Evolutionary conservation across 208 protist species (phyloP).

Genomic region (Crithidia mellificae): DNA sequence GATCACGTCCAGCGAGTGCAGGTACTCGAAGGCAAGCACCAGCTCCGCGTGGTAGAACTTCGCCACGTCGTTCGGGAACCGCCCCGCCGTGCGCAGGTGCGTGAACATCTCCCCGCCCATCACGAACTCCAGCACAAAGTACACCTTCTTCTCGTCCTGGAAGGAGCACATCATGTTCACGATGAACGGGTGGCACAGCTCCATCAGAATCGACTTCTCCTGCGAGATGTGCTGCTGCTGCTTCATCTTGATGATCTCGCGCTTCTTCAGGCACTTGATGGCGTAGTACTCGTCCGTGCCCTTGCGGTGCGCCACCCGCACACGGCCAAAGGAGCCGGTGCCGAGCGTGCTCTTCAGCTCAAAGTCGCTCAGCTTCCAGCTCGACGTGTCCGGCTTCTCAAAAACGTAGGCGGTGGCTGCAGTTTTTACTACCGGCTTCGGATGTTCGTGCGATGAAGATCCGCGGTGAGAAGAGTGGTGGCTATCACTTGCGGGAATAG

Average conservation of each 20-base stretch:
- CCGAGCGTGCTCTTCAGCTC: slow-evolving; percentile 89
- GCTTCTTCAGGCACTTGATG: slow-evolving; percentile 91
- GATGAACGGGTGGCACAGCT: slow-evolving; percentile 93
- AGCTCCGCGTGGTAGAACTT: slow-evolving; percentile 94
- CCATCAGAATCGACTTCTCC: slow-evolving; percentile 91
- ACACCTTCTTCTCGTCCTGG: slow-evolving; percentile 92
- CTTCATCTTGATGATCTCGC: slow-evolving; percentile 87
- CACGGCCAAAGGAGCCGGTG: slow-evolving; percentile 92
- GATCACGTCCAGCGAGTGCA: slow-evolving; percentile 91
- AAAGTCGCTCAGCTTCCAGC: slow-evolving; percentile 79
- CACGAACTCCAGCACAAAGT: slow-evolving; percentile 94
- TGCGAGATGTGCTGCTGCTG: slow-evolving; percentile 85
- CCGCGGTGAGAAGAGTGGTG: background rate
- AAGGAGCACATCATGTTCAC: slow-evolving; percentile 95
- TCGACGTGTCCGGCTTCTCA: slow-evolving; percentile 71
- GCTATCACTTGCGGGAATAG: background rate
- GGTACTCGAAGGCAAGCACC: slow-evolving; percentile 88
- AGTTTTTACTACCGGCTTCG: background rate
- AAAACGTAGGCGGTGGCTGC: slow-evolving; percentile 16
- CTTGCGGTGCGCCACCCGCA: slow-evolving; percentile 88
- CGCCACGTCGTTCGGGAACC: slow-evolving; percentile 85
- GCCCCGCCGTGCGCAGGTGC: slow-evolving; percentile 80
- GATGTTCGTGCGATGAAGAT: background rate
- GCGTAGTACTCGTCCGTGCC: slow-evolving; percentile 86
- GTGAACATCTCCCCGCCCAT: slow-evolving; percentile 92